Base-by-base conservation (phyloP, 805 yeast genomes). In the Priceomyces haplophilus region DNA sequence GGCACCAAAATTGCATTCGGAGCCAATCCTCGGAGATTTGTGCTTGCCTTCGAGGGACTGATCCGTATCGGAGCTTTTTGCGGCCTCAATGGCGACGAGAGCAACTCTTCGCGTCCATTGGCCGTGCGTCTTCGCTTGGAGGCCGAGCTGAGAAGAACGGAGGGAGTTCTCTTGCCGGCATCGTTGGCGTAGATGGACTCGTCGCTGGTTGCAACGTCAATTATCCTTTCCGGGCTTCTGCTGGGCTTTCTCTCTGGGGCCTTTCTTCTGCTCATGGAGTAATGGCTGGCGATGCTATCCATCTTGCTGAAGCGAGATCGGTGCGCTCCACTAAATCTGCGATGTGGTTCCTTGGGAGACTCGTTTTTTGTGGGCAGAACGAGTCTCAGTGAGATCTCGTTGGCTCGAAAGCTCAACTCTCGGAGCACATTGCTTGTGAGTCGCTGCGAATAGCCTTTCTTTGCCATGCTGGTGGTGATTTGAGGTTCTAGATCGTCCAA, bases 201-300 rank as follows among this genome's bases (percentile, higher is more conserved):
- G 3, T 23, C 34, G 24, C 32, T 42, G 13, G 38, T 43, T 18
- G 45, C 30, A 16, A 37, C 30, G 18, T 15, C 36, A 13, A 16
- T 19, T 24, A 35, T n/a, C 32, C 35, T 36, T 13, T 15, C 17
- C 37, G 29, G 39, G 17, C 34, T 35, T 8, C 15, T 12, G 11
- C 5, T 12, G 11, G 16, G 16, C 13, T 19, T 33, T 12, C 11
- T 34, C 10, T 19, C 32, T 3, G 27, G 19, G 2, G 41, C 38
- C 12, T 16, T 11, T 13, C 37, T 47, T 53, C 50, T 45, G 61
- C 56, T 38, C 54, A 55, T 75, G 1, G 80, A 75, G 45, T 75
- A 75, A 45, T 76, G 80, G 6, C 62, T 58, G 7, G 69, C 58
- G 13, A 76, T 76, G 13, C 79, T 71, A 18, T 76, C 80, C 80